These are phyloP conservation scores for Russula griseocarnosa DNA, from an alignment of 768 basidiomycete genomes.

Conservation along the genomic window DNA sequence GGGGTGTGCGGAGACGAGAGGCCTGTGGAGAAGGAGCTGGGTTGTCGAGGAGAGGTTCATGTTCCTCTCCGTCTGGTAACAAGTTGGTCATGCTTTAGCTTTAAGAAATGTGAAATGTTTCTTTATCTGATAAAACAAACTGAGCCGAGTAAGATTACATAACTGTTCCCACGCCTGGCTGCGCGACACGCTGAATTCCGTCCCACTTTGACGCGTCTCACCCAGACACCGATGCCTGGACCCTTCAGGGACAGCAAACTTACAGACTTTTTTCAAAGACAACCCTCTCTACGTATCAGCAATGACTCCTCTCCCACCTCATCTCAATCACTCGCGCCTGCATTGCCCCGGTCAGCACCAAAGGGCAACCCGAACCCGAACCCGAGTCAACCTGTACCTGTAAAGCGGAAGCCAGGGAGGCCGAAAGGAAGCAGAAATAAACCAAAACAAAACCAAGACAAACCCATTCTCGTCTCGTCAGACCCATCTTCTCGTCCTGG, in stretches of 20 bases:
- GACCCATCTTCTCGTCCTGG: not conserved
- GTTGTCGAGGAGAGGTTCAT: conserved; percentile 22
- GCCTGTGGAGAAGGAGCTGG: not conserved
- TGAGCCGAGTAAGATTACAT: not conserved
- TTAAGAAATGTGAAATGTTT: not conserved
- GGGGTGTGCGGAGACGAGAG: not conserved
- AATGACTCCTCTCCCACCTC: not conserved
- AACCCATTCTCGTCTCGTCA: not conserved
- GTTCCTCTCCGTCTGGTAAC: conserved; percentile 7
- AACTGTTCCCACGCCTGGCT: not conserved
- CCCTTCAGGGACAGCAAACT: conserved; percentile 19
- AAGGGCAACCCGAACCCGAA: not conserved
- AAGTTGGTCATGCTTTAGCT: not conserved
- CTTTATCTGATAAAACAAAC: conserved; percentile 18
- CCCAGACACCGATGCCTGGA: conserved; percentile 2
- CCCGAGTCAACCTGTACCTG: not conserved
- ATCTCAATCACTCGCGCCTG: not conserved
- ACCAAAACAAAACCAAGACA: conserved; percentile 22
- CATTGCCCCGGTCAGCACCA: not conserved
- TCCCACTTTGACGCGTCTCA: conserved; percentile 10
- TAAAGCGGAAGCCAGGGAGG: conserved; percentile 25
- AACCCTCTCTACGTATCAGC: not conserved
- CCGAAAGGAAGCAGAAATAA: conserved; percentile 31
- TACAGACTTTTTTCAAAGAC: conserved; percentile 21
- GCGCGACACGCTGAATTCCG: not conserved